phyloP scores from a whole-genome alignment of 2,329 filamentous ascomycete genomes.

The Apiospora pterosperma region DNA sequence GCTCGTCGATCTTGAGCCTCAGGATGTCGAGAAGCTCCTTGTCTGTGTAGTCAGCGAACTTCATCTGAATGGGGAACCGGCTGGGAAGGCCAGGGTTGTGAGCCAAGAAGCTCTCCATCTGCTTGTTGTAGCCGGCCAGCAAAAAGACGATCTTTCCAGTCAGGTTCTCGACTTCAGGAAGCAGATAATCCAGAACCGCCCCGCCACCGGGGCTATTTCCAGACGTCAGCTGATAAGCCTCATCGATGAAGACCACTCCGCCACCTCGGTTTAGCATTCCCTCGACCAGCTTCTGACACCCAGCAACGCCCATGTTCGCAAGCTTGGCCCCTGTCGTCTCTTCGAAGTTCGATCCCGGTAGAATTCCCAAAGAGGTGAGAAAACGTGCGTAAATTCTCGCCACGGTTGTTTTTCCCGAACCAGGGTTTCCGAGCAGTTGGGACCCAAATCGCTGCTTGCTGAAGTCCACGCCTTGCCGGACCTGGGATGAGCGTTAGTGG shows the following conservation, averaged over 20 bases:
- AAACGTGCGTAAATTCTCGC: constrained; percentile 68
- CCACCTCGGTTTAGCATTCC: constrained; percentile 55
- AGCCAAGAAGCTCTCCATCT: constrained; percentile 74
- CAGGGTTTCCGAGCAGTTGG: constrained; percentile 68
- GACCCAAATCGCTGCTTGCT: constrained; percentile 58
- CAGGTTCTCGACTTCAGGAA: constrained; percentile 70
- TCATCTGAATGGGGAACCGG: constrained; percentile 62
- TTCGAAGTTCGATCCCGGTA: constrained; percentile 58
- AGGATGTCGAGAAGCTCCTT: constrained; percentile 62
- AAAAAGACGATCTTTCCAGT: constrained; percentile 69
- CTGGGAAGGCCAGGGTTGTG: constrained; percentile 71
- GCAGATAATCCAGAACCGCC: constrained; percentile 65
- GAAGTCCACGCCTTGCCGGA: constrained; percentile 55
- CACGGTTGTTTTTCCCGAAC: constrained; percentile 70
- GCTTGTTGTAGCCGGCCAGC: constrained; percentile 67
- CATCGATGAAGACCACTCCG: constrained; percentile 73
- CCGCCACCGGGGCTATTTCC: constrained; percentile 54
- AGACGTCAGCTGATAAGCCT: constrained; percentile 70
- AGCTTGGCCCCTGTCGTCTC: constrained; percentile 68
- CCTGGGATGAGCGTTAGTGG: not conserved
- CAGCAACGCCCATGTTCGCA: constrained; percentile 57
- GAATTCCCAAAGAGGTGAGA: constrained; percentile 56
- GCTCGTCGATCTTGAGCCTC: constrained; percentile 46
- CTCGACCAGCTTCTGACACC: constrained; percentile 55
- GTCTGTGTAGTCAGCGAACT: constrained; percentile 68